Evolutionary conservation across 129 eudicot genomes (phyloP).

Genomic region (Heracleum sosnowskyi): DNA sequence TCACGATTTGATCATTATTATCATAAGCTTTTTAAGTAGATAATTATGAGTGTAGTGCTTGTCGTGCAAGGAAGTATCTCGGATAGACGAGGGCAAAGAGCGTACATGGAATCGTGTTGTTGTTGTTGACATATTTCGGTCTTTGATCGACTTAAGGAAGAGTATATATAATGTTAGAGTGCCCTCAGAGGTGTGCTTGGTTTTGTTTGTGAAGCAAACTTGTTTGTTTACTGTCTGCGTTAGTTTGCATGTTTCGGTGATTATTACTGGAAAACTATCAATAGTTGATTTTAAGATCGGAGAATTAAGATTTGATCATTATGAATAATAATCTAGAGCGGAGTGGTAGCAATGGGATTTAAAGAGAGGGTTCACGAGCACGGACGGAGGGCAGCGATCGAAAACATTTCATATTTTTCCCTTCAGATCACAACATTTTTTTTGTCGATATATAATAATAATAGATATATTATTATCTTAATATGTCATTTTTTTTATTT

Average conservation of each 20-base stretch:
- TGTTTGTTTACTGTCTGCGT: neutral
- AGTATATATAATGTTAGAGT: neutral
- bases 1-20: too few relatives aligned
- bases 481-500: too few relatives aligned
- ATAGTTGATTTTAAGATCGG: neutral
- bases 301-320: neutral
- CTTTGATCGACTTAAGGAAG: neutral
- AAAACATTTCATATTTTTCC: too few relatives aligned
- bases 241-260: neutral
- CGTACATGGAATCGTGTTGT: too few relatives aligned
- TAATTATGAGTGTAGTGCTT: too few relatives aligned
- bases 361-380: neutral
- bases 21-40: too few relatives aligned
- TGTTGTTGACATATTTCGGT: neutral
- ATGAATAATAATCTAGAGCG: neutral
- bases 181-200: neutral
- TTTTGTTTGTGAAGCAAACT: neutral
- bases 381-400: neutral
- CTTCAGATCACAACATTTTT: too few relatives aligned
- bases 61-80: too few relatives aligned
- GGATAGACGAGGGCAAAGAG: too few relatives aligned
- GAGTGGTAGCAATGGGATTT: neutral
- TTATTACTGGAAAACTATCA: neutral
- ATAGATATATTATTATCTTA: too few relatives aligned
- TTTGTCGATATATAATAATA: too few relatives aligned